Conservation (phyloP, 1,284 basidiomycete genomes). For the Trichosporon sp. region DNA sequence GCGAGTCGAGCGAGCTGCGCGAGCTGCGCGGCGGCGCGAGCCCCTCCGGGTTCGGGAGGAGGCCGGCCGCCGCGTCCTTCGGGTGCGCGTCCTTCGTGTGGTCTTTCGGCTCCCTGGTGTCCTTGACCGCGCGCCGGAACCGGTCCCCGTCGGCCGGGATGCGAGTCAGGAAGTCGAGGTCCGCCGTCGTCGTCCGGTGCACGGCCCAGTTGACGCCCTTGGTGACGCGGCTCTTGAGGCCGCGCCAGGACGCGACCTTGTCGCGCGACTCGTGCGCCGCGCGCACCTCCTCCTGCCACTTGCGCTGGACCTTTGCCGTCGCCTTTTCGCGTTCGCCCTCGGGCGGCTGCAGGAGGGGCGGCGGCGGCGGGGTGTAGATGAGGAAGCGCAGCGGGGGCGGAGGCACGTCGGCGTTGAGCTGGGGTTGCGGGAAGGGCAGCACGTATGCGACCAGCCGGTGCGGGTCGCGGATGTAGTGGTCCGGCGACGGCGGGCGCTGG, state of each 20-base stretch:
- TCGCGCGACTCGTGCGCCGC: slow-evolving; percentile 15
- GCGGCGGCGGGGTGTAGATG: slow-evolving; percentile 23
- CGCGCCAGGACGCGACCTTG: slow-evolving; percentile 14
- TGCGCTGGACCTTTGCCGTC: slow-evolving; percentile 17
- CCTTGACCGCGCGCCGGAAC: background rate
- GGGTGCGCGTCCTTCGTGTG: background rate
- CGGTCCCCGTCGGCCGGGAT: slow-evolving; percentile 18
- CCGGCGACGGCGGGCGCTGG: slow-evolving; percentile 1
- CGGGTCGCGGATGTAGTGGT: slow-evolving; percentile 24
- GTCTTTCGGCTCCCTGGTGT: background rate
- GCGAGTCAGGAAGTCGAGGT: slow-evolving; percentile 24
- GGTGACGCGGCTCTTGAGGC: slow-evolving; percentile 12
- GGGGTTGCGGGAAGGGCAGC: slow-evolving; percentile 20
- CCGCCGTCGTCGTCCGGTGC: slow-evolving; percentile 16
- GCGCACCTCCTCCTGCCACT: slow-evolving; percentile 24
- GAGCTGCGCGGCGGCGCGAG: background rate
- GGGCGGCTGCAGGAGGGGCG: slow-evolving; percentile 17
- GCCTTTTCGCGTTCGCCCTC: slow-evolving; percentile 11
- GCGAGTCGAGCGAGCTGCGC: background rate
- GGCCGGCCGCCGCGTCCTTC: background rate
- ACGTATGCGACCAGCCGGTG: slow-evolving; percentile 24
- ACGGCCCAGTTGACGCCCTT: slow-evolving; percentile 21
- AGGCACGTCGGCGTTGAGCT: background rate
- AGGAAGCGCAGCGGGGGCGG: slow-evolving; percentile 21
- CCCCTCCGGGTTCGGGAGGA: background rate